Evolutionary conservation across 1,284 basidiomycete species (phyloP).

Genomic region (Rhodofomes roseus): DNA sequence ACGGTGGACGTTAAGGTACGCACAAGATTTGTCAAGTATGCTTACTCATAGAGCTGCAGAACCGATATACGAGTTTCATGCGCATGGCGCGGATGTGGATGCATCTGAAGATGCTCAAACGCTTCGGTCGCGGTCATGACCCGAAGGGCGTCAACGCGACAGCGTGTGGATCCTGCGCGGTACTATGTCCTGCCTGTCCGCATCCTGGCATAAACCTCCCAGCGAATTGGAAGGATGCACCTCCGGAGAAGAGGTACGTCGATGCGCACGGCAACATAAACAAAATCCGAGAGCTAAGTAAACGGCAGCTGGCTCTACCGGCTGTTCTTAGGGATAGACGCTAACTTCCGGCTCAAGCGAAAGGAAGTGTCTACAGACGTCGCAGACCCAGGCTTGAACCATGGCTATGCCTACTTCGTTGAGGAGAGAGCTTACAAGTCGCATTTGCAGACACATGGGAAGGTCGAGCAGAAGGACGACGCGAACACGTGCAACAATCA

Average conservation of each 20-base stretch:
- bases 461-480: not conserved
- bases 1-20: not conserved
- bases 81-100: constrained; percentile 16
- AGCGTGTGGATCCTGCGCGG: constrained; percentile 17
- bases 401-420: constrained; percentile 27
- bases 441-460: not conserved
- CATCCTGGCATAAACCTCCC: constrained; percentile 26
- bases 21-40: no score
- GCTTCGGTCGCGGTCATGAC: constrained; percentile 17
- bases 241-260: constrained; percentile 3
- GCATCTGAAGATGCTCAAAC: constrained; percentile 18
- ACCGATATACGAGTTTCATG: constrained; percentile 18
- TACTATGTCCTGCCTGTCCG: constrained; percentile 29
- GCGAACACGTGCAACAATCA: constrained; percentile 11
- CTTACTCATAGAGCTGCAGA: not conserved
- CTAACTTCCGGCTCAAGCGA: constrained; percentile 28
- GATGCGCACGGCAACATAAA: not conserved
- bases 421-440: constrained; percentile 16
- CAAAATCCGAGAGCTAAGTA: not conserved
- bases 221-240: constrained; percentile 17
- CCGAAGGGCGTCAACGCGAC: constrained; percentile 13
- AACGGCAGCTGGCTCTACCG: constrained; percentile 20
- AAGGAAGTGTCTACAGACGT: constrained; percentile 13
- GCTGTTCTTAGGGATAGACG: constrained; percentile 23
- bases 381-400: constrained; percentile 21